Evolutionary conservation across 129 eudicot genomes (phyloP).

Genomic region (Rutidosis leptorrhynchoides): DNA sequence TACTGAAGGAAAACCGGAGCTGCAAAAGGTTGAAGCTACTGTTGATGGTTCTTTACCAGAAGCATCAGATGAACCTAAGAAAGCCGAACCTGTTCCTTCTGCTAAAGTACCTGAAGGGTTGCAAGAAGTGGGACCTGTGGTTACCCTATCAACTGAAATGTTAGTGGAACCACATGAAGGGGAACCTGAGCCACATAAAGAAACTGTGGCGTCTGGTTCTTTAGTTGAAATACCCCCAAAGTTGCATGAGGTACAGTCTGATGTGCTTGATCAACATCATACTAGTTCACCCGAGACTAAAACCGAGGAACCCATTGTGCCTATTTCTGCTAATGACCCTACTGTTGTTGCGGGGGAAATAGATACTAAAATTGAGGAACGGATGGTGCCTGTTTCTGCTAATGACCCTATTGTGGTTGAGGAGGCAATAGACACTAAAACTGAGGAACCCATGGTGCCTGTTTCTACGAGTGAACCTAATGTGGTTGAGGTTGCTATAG

Average conservation of each 20-base stretch:
- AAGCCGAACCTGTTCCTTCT: constrained; percentile 15
- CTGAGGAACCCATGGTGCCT: constrained; percentile 15
- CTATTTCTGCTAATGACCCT: constrained; percentile 14
- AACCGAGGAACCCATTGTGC: constrained; percentile 15
- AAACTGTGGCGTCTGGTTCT: neutral
- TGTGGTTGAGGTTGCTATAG: constrained; percentile 12
- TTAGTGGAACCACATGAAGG: neutral
- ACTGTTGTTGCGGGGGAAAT: constrained; percentile 4
- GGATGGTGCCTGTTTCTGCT: constrained; percentile 3
- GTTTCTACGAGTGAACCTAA: constrained; percentile 9
- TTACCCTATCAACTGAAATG: neutral
- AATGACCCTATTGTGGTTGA: constrained; percentile 16
- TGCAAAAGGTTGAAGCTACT: neutral
- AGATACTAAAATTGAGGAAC: constrained; percentile 14
- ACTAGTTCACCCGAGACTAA: constrained; percentile 15
- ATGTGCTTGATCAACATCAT: constrained; percentile 19
- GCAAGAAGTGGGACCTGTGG: constrained; percentile 3
- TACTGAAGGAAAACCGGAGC: constrained; percentile 13
- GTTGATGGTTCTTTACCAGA: neutral
- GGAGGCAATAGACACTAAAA: constrained; percentile 8
- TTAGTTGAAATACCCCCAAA: neutral
- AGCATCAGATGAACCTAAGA: constrained; percentile 1
- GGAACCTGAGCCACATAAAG: constrained; percentile 4
- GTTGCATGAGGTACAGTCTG: constrained; percentile 3
- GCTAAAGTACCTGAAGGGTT: constrained; percentile 8